Conservation (phyloP, 768 basidiomycete genomes). For the Favolaschia claudopus region DNA sequence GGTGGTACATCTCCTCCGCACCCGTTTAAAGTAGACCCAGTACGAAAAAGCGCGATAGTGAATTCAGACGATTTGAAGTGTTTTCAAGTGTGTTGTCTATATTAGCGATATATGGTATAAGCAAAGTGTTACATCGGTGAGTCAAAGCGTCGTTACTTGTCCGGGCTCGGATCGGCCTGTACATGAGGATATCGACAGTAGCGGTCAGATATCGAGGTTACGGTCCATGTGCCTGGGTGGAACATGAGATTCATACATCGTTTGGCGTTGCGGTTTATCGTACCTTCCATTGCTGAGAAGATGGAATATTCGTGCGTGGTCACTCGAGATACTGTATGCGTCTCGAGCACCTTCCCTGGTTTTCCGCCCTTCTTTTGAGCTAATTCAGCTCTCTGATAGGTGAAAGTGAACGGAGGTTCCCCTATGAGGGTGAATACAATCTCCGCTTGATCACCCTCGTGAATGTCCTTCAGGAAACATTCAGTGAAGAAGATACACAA, state of each 20-base stretch:
- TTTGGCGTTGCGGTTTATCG: slow-evolving; percentile 23
- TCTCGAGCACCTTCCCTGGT: slow-evolving; percentile 84
- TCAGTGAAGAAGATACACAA: slow-evolving; percentile 48
- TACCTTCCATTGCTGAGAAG: slow-evolving; percentile 91
- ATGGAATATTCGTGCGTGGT: slow-evolving; percentile 84
- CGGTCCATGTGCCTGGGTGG: slow-evolving; percentile 82
- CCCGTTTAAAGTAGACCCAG: slow-evolving; percentile 60
- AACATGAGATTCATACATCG: slow-evolving; percentile 6
- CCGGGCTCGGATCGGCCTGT: slow-evolving; percentile 56
- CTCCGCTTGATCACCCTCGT: slow-evolving; percentile 84
- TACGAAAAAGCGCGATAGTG: slow-evolving; percentile 5
- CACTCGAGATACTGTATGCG: slow-evolving; percentile 87
- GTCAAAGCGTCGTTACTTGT: slow-evolving; percentile 39
- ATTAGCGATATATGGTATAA: too few relatives aligned
- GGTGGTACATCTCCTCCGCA: slow-evolving; percentile 94
- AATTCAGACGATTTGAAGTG: neutral
- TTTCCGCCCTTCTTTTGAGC: slow-evolving; percentile 71
- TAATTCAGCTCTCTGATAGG: slow-evolving; percentile 86
- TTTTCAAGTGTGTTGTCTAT: slow-evolving; percentile 28
- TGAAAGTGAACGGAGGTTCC: slow-evolving; percentile 95
- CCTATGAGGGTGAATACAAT: slow-evolving; percentile 91
- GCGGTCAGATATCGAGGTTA: slow-evolving; percentile 89
- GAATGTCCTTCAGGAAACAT: slow-evolving; percentile 3
- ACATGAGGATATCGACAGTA: slow-evolving; percentile 89
- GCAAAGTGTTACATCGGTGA: slow-evolving; percentile 30